These are phyloP conservation scores for Coniella lustricola DNA, from an alignment of 2,329 filamentous ascomycete genomes.

Conservation along the genomic window DNA sequence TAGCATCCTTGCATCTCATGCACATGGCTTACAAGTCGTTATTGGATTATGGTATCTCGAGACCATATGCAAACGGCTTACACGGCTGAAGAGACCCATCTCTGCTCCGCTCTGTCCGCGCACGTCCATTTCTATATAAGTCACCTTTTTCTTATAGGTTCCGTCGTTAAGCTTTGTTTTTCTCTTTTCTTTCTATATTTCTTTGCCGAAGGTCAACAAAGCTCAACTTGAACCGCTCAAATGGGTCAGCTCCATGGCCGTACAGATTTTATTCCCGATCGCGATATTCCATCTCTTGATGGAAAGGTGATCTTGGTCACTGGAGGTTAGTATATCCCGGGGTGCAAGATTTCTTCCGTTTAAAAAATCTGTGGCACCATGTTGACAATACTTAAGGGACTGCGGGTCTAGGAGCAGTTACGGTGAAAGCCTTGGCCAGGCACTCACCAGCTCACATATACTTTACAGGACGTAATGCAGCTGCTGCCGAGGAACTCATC, in stretches of 20 bases:
- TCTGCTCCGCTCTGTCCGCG: too few species aligned
- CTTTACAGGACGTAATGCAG: constrained; percentile 33
- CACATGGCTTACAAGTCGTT: constrained; percentile 2
- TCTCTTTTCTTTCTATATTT: background rate
- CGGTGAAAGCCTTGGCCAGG: constrained; percentile 1
- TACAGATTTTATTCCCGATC: constrained; percentile 17
- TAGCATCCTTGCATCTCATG: background rate
- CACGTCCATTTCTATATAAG: too few species aligned
- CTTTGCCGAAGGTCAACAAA: background rate
- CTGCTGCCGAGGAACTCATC: constrained; percentile 29
- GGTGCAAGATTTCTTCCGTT: too few species aligned
- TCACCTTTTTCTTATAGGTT: too few species aligned
- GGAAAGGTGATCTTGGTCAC: constrained; percentile 4
- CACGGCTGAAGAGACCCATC: background rate
- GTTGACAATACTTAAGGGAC: constrained; percentile 1
- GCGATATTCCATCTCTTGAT: constrained; percentile 2
- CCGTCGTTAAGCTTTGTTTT: too few species aligned
- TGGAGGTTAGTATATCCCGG: constrained; percentile 3
- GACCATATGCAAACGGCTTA: constrained; percentile 1
- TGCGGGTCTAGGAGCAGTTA: background rate
- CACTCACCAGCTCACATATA: constrained; percentile 6
- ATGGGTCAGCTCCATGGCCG: background rate
- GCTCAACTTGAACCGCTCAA: background rate
- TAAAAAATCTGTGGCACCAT: too few species aligned
- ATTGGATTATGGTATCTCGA: background rate